These are phyloP conservation scores for Yamadazyma friedrichii DNA, from an alignment of 1,139 yeast genomes.

Conservation along the genomic window DNA sequence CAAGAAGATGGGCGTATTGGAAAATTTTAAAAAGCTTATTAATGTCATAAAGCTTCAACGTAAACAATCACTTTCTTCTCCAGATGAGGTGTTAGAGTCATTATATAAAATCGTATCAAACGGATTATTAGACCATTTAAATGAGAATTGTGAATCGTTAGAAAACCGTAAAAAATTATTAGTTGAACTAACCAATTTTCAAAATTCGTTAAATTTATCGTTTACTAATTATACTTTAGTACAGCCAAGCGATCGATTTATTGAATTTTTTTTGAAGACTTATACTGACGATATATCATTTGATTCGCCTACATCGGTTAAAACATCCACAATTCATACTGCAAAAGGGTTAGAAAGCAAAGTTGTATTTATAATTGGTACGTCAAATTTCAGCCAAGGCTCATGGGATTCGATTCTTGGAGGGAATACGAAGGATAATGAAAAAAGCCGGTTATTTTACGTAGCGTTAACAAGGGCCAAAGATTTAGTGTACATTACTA, in stretches of 20 bases:
- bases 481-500: slow-evolving; percentile 43
- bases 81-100: slow-evolving; percentile 19
- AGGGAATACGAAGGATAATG: slow-evolving; percentile 7
- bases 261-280: slow-evolving; percentile 41
- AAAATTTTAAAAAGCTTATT: slow-evolving; percentile 13
- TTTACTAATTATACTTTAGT: slow-evolving; percentile 17
- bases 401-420: slow-evolving; percentile 19
- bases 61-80: slow-evolving; percentile 13
- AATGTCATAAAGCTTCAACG: slow-evolving; percentile 15
- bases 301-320: slow-evolving; percentile 31
- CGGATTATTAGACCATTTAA: slow-evolving; percentile 22
- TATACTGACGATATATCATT: slow-evolving; percentile 44
- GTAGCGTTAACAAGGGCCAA: slow-evolving; percentile 69
- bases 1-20: slow-evolving; percentile 4
- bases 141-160: slow-evolving; percentile 12
- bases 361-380: slow-evolving; percentile 55
- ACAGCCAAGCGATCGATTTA: slow-evolving; percentile 21
- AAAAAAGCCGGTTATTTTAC: slow-evolving; percentile 44
- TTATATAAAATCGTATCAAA: slow-evolving; percentile 19
- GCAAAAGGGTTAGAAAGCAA: slow-evolving; percentile 76
- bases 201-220: slow-evolving; percentile 23
- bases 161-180: slow-evolving; percentile 16
- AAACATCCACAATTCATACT: slow-evolving; percentile 64
- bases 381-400: slow-evolving; percentile 16
- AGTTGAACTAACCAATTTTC: slow-evolving; percentile 24